These are phyloP conservation scores for Sisymbrium altissimum DNA, from an alignment of 345 rosid species.

Conservation along the genomic window DNA sequence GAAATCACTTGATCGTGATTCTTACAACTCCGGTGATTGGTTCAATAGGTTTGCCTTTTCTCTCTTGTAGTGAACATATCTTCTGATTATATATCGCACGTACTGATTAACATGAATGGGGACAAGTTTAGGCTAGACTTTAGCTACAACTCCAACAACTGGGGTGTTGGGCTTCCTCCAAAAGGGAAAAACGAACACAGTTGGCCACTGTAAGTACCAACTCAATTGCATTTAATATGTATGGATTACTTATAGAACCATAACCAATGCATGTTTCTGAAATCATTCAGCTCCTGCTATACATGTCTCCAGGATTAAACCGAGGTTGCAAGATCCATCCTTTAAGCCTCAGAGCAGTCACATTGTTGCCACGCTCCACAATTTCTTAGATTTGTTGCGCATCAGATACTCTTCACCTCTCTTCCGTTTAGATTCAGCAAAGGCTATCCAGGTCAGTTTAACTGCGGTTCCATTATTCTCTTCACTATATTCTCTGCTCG, in stretches of 20 bases:
- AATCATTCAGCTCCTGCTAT: neutral
- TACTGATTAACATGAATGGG: neutral
- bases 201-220: conserved; percentile 74
- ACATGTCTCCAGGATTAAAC: conserved; percentile 57
- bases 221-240: neutral
- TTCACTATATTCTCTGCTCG: neutral
- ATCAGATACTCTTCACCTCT: conserved; percentile 92
- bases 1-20: conserved; percentile 95
- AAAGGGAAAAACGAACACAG: conserved; percentile 70
- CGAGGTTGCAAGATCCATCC: conserved; percentile 78
- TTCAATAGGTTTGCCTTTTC: conserved; percentile 66
- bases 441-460: conserved; percentile 71
- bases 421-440: conserved; percentile 70
- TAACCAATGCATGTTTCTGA: neutral
- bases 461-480: neutral
- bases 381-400: conserved; percentile 57
- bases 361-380: conserved; percentile 67
- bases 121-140: conserved; percentile 68
- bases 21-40: conserved; percentile 98
- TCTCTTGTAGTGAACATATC: neutral
- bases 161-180: conserved; percentile 98
- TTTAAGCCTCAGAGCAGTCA: conserved; percentile 77
- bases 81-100: neutral
- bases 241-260: neutral
- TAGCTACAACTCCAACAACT: conserved; percentile 68